Evolutionary conservation across 257 asterid genomes (phyloP).

Genomic region (Nicotiana otophora): DNA sequence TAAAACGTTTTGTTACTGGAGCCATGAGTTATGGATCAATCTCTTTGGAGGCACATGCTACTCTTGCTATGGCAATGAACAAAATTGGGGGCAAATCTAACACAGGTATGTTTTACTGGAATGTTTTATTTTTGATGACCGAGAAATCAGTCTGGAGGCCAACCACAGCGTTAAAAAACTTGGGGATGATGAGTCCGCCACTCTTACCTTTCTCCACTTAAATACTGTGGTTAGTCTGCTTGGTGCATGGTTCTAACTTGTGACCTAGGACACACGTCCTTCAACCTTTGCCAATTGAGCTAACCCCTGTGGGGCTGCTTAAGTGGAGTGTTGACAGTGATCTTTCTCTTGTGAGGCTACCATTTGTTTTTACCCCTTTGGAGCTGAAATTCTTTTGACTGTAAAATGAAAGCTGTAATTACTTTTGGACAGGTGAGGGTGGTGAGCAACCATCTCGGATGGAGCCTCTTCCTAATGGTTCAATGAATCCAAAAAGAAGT

Average conservation of each 20-base stretch:
- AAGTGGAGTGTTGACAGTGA: neutral
- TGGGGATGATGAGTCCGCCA: no score
- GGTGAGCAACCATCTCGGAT: conserved; percentile 99
- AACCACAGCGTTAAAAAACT: no score
- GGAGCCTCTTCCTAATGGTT: conserved; percentile 93
- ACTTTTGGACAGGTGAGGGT: conserved; percentile 72
- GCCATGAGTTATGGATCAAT: conserved; percentile 99
- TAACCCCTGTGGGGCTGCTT: neutral
- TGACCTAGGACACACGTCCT: no score
- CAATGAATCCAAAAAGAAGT: conserved; percentile 88
- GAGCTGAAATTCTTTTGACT: neutral
- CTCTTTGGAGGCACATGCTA: conserved; percentile 89
- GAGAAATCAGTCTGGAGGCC: no score
- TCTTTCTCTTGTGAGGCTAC: neutral
- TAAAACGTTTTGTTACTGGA: conserved; percentile 88
- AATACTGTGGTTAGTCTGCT: no score
- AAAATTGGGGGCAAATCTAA: conserved; percentile 91
- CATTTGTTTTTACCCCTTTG: neutral
- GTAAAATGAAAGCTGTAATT: neutral
- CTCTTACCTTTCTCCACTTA: no score
- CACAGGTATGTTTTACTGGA: conserved; percentile 49
- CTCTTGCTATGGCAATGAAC: conserved; percentile 97
- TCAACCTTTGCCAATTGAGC: no score
- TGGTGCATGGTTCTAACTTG: no score
- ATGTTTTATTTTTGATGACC: no score